Conservation (phyloP, 345 rosid genomes). For the Geranium brycei region DNA sequence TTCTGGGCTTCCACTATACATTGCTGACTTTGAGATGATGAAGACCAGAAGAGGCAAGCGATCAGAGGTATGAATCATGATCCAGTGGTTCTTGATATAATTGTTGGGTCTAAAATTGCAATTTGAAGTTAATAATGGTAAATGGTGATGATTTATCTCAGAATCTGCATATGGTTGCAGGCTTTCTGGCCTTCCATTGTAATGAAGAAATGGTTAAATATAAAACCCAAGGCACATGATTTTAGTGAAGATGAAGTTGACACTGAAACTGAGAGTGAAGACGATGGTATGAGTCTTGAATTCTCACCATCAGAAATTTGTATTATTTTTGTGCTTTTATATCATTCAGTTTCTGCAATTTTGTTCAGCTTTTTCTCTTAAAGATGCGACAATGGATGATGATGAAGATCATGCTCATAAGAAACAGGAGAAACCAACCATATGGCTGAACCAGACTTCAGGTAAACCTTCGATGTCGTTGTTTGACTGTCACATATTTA, state of each 20-base stretch:
- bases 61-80: conserved; percentile 44
- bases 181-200: conserved; percentile 88
- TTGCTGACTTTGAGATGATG: conserved; percentile 21
- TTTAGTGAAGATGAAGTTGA: conserved; percentile 93
- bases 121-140: conserved; percentile 12
- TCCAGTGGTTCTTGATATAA: conserved; percentile 4
- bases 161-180: conserved; percentile 20
- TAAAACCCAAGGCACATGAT: conserved; percentile 63
- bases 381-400: conserved; percentile 23
- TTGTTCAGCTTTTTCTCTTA: conserved; percentile 36
- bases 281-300: conserved; percentile 40
- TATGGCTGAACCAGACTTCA: conserved; percentile 32
- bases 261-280: conserved; percentile 87
- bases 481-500: no score
- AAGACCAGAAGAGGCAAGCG: conserved; percentile 47
- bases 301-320: neutral
- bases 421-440: conserved; percentile 18
- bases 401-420: conserved; percentile 15
- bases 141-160: conserved; percentile 1
- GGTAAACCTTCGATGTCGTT: conserved; percentile 19
- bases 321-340: conserved; percentile 7
- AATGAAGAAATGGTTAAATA: conserved; percentile 95
- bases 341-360: conserved; percentile 6
- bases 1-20: conserved; percentile 1
- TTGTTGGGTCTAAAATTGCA: neutral